These are phyloP conservation scores for Nepenthes mirabilis DNA, from an alignment of 148 eudicot species.

Conservation along the genomic window DNA sequence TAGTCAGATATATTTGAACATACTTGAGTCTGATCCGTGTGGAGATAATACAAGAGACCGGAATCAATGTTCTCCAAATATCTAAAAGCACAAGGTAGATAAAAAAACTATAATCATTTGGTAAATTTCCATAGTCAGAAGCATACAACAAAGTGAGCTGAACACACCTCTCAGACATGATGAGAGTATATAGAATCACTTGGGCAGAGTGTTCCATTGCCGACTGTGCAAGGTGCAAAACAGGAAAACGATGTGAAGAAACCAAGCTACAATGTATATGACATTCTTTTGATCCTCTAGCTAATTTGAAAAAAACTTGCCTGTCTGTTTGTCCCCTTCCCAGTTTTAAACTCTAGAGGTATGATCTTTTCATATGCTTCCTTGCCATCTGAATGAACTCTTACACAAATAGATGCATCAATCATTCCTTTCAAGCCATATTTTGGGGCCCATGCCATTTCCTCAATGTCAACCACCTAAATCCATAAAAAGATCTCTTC, in stretches of 20 bases:
- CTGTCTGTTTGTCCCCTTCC: conserved; percentile 90
- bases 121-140: neutral
- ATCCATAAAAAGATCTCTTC: conserved; percentile 8
- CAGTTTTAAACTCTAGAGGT: conserved; percentile 96
- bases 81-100: conserved; percentile 22
- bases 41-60: conserved; percentile 90
- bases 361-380: conserved; percentile 48
- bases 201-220: conserved; percentile 91
- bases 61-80: conserved; percentile 58
- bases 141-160: neutral
- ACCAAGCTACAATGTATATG: neutral
- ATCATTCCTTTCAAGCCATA: conserved; percentile 96
- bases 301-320: conserved; percentile 20
- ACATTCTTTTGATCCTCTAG: neutral
- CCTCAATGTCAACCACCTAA: conserved; percentile 96
- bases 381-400: conserved; percentile 18
- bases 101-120: conserved; percentile 1
- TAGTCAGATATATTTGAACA: conserved; percentile 5
- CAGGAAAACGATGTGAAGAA: conserved; percentile 3
- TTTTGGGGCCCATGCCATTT: conserved; percentile 99
- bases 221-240: conserved; percentile 38
- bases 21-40: conserved; percentile 85
- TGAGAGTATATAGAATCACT: conserved; percentile 85
- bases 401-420: conserved; percentile 81
- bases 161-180: conserved; percentile 87